Base-by-base conservation (phyloP, 2,329 filamentous ascomycete genomes). In the Neonectria punicea region DNA sequence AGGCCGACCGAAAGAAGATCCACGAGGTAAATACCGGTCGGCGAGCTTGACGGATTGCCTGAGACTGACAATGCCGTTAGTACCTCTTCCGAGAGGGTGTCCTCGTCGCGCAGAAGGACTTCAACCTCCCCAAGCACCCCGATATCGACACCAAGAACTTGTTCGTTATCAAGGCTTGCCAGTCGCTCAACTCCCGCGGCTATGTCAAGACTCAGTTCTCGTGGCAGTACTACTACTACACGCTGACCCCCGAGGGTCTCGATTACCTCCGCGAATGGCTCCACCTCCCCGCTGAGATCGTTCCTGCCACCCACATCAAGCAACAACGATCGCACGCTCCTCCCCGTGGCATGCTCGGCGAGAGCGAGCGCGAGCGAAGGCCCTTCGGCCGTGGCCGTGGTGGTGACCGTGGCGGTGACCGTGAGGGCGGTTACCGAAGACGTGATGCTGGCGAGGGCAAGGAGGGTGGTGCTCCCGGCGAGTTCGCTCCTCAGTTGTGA, bases 141-240 rank as follows among this genome's bases (percentile, higher is more conserved):
- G 95, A 99, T 80, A 96, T 98, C 84, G 96, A 98, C 88, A 97
- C 94, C 85, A 97, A 97, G 92, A 99, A 99, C 91, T 93, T 99
- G 80, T 98, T 86, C 84, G 95, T 98, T 84, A 93, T 99, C 90
- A 99, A 99, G 91, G 96, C 96, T 80, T 92, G 90, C 87, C 96
- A 99, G 89, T 99, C 96, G 73, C 91, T 99, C 81, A 97, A 91
- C 87, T 98, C 94, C 77, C 95, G 96, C 83, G 95, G 95, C 83
- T 98, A 93, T 86, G 90, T 99, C 87, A 99, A 99, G 93, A 99
- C 96, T 79, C 96, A 97, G 86, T 99, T 99, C 92, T 97, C 94
- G 76, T 97, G 94, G 94, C 94, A 97, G 87, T 97, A 94, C 90
- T 97, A 98, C 92, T 99, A 99, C 93, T 99, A 99, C 92, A 98